Base-by-base conservation (phyloP, 2,329 filamentous ascomycete species). In the Aspergillus thermomutatus region DNA sequence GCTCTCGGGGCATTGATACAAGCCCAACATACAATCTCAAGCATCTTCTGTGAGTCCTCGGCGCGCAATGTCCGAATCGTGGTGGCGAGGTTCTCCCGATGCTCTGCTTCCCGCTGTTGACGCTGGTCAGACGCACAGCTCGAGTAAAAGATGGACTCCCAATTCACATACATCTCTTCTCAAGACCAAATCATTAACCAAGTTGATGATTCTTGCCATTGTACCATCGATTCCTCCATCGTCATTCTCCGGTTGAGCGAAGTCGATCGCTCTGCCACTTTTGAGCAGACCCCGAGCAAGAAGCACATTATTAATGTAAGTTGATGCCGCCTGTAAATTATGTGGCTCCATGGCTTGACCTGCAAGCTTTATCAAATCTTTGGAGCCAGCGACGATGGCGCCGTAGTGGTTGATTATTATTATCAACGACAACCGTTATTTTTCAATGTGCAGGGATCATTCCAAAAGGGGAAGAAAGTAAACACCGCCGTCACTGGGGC, bases 111-210 rank as follows among this genome's bases (percentile, higher is more conserved):
- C 71, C 91, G 90, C 89, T 95, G 73, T 49, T 40, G 9, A 10
- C 31, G 23, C 25, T n/a, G 52, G 56, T 55, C 64, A 47, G 60
- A 61, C 53, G 9, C 4, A 19, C 51, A 54, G 50, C 49, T 40
- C 27, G 28, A 26, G 1, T 27, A 55, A 6, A 4, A n/a, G 48
- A 57, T 51, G 26, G 5, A 19, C n/a, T 51, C 55, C 23, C 21
- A 49, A 5, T 25, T 49, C 54, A 80, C 86, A 66, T 79, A 96
- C 91, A 73, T 99, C 94, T 79, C 92, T 86, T 64, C 92, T 85
- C 58, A 97, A 74, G 57, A 99, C 91, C 65, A 99, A 77, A 71
- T 99, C 94, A 74, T 99, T 96, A 50, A 99, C 86, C 25, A 99
- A 83, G 70, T 93, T 90, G 77, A 99, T 96, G 66, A 97, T 87